Conservation (phyloP, 805 yeast genomes). For the Starmerella bombicola region DNA sequence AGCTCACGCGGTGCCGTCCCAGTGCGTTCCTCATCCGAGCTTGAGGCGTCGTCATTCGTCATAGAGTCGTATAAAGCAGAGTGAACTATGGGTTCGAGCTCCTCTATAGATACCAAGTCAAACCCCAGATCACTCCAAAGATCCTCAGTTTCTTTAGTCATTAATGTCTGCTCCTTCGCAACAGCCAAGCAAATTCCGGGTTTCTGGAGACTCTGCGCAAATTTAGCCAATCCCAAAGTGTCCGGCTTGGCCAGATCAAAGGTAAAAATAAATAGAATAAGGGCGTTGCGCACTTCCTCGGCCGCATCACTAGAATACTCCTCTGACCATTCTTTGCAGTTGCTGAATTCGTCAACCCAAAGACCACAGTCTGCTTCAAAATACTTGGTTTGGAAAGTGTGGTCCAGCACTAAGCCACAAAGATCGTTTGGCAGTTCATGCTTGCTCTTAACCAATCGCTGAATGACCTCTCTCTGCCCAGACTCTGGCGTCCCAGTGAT, state of each 20-base stretch:
- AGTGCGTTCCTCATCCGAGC: slow-evolving; percentile 8
- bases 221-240: slow-evolving; percentile 12
- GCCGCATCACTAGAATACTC: slow-evolving; percentile 29
- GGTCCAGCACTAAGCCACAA: slow-evolving; percentile 25
- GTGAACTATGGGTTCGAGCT: slow-evolving; percentile 20
- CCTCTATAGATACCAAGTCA: slow-evolving; percentile 25
- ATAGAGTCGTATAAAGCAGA: slow-evolving; percentile 12
- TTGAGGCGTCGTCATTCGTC: slow-evolving; percentile 1
- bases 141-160: background rate
- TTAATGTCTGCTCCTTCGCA: slow-evolving; percentile 12
- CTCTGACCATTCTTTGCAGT: slow-evolving; percentile 25
- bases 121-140: slow-evolving; percentile 16
- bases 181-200: slow-evolving; percentile 24
- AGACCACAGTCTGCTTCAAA: slow-evolving; percentile 28
- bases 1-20: slow-evolving; percentile 19
- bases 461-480: slow-evolving; percentile 28
- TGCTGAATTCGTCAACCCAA: slow-evolving; percentile 29
- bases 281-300: slow-evolving; percentile 29
- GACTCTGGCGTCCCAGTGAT: slow-evolving; percentile 28
- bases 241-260: slow-evolving; percentile 7
- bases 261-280: slow-evolving; percentile 28
- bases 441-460: slow-evolving; percentile 25
- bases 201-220: slow-evolving; percentile 20
- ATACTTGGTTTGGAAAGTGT: slow-evolving; percentile 26
- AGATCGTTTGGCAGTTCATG: background rate